phyloP scores from a whole-genome alignment of 306 rosid genomes.

The Malus asiatica region DNA sequence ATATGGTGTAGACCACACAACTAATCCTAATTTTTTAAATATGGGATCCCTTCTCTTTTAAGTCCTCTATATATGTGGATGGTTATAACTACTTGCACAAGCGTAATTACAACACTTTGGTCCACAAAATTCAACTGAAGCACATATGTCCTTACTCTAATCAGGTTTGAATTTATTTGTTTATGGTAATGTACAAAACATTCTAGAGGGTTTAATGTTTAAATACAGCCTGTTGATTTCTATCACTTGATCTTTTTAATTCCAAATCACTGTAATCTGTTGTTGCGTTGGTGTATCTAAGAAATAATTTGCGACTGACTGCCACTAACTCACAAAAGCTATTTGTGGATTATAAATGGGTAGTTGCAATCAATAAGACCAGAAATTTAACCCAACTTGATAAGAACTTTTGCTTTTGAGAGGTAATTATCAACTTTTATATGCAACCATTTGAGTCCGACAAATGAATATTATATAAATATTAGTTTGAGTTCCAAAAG shows the following conservation, averaged over 20 bases:
- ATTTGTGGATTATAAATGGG: background rate
- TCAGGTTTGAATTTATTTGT: background rate
- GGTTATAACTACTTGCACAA: constrained; percentile 1
- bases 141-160: background rate
- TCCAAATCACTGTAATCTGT: background rate
- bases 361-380: background rate
- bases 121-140: background rate
- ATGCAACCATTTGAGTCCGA: background rate
- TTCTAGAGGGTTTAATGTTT: constrained; percentile 15
- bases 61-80: background rate
- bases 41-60: too few species aligned
- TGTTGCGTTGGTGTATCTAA: background rate
- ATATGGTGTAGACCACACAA: too few species aligned
- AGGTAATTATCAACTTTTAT: background rate
- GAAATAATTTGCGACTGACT: background rate
- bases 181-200: background rate
- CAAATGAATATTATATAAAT: background rate
- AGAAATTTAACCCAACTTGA: background rate
- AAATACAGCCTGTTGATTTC: background rate
- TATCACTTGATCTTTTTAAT: too few species aligned
- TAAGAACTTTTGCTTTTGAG: background rate
- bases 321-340: background rate
- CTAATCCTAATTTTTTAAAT: too few species aligned
- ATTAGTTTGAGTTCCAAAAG: background rate
- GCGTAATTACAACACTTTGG: background rate